A percentile compares a stretch with the other conserved stretches of the same genome.
Evolutionary conservation across 768 basidiomycete species (phyloP).

Genomic region (Tylopilus plumbeoviolaceoides): DNA sequence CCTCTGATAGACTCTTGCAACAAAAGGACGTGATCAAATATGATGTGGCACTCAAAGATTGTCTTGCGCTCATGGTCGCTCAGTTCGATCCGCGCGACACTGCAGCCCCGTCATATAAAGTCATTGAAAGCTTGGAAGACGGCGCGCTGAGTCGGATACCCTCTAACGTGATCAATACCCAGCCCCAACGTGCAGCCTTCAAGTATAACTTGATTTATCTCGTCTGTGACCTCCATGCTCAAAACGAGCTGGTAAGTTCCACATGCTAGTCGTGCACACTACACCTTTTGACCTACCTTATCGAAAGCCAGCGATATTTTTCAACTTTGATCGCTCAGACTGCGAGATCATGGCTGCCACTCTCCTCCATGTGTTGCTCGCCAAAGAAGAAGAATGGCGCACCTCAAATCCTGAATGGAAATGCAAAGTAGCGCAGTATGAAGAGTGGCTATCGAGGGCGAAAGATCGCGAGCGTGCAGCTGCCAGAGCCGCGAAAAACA

Average conservation of each 20-base stretch:
- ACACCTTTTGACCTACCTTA: background rate
- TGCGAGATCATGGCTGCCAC: constrained; percentile 52
- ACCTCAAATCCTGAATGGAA: constrained; percentile 43
- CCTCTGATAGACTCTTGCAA: constrained; percentile 36
- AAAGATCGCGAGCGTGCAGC: constrained; percentile 47
- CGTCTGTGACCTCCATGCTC: constrained; percentile 52
- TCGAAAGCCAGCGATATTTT: constrained; percentile 59
- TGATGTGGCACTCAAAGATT: constrained; percentile 48
- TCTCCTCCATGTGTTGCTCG: constrained; percentile 35
- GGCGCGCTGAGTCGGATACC: constrained; percentile 25
- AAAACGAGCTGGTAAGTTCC: constrained; percentile 48
- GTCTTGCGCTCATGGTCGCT: constrained; percentile 36
- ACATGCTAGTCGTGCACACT: background rate
- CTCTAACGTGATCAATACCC: constrained; percentile 25
- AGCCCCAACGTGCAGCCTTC: constrained; percentile 33
- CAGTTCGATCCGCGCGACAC: constrained; percentile 34
- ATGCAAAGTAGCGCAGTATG: constrained; percentile 46
- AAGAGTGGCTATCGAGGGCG: constrained; percentile 43
- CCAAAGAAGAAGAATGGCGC: constrained; percentile 50
- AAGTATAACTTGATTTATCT: constrained; percentile 45
- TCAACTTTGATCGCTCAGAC: constrained; percentile 57
- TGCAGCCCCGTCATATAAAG: constrained; percentile 31
- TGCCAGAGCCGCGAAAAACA: constrained; percentile 38
- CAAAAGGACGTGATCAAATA: constrained; percentile 62
- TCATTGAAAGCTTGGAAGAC: constrained; percentile 43